phyloP scores from a whole-genome alignment of 2,329 filamentous ascomycete species.

The Metarhizium rileyi region DNA sequence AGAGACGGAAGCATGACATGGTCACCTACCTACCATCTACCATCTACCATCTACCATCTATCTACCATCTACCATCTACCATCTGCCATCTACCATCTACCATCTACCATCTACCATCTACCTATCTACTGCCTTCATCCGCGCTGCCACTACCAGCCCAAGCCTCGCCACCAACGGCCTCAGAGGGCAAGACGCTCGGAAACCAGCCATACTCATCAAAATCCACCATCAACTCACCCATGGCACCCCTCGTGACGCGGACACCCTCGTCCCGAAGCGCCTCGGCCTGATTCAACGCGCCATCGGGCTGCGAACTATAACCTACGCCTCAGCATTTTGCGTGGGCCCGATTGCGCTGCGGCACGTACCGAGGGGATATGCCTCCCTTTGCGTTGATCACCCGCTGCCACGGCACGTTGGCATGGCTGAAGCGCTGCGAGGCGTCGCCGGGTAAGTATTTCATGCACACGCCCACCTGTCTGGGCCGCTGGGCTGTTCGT shows the following conservation, averaged over 20 bases:
- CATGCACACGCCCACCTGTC: constrained; percentile 83
- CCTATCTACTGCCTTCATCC: neutral
- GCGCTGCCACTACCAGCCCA: neutral
- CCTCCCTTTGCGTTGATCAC: constrained; percentile 81
- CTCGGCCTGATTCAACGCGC: constrained; percentile 38
- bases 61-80: too few relatives aligned
- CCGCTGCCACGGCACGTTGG: constrained; percentile 88
- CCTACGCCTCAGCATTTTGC: neutral
- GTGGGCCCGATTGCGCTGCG: too few relatives aligned
- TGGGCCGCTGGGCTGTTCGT: constrained; percentile 61
- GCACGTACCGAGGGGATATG: constrained; percentile 66
- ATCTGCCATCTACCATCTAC: too few relatives aligned
- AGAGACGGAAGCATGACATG: too few relatives aligned
- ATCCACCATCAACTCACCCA: constrained; percentile 44
- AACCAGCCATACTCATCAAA: constrained; percentile 47
- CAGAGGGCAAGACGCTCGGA: constrained; percentile 38
- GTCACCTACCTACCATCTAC: too few relatives aligned
- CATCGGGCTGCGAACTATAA: constrained; percentile 37
- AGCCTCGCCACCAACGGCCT: constrained; percentile 9
- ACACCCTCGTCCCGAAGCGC: constrained; percentile 44
- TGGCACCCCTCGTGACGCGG: constrained; percentile 33
- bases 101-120: too few relatives aligned
- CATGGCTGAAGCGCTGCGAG: constrained; percentile 51
- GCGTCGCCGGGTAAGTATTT: constrained; percentile 65
- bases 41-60: too few relatives aligned